phyloP scores from a whole-genome alignment of 2,329 filamentous ascomycete genomes.

The Trichophyton rubrum region DNA sequence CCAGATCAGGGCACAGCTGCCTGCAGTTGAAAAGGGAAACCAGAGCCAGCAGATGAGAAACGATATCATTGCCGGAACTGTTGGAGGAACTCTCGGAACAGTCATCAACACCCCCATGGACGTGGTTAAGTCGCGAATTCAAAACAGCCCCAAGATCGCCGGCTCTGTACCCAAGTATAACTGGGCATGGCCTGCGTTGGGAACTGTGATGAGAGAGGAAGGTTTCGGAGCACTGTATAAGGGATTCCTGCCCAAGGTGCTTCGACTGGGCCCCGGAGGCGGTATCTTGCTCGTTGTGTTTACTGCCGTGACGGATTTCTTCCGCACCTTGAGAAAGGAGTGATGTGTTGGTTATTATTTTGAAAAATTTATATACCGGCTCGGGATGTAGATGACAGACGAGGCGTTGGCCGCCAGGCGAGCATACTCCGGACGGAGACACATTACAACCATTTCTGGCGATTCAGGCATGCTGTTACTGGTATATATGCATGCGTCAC shows the following conservation, averaged over 20 bases:
- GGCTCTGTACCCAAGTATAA: constrained; percentile 88
- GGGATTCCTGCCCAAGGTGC: constrained; percentile 91
- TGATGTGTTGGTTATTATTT: not conserved
- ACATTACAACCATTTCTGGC: not conserved
- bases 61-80: constrained; percentile 71
- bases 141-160: constrained; percentile 77
- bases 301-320: constrained; percentile 57
- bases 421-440: not conserved
- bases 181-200: constrained; percentile 86
- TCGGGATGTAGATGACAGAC: not conserved
- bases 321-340: constrained; percentile 49
- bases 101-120: constrained; percentile 92
- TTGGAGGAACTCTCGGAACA: constrained; percentile 85
- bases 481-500: not conserved
- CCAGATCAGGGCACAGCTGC: constrained; percentile 79
- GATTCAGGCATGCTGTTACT: not conserved
- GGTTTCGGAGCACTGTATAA: constrained; percentile 90
- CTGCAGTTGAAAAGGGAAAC: constrained; percentile 54
- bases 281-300: constrained; percentile 44
- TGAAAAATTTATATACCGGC: not conserved
- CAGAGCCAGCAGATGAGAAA: constrained; percentile 74
- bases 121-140: constrained; percentile 95
- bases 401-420: not conserved
- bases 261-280: constrained; percentile 59
- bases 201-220: constrained; percentile 82